Evolutionary conservation across 2,329 filamentous ascomycete genomes (phyloP), one percentile per base, ranked within the genome.

Genomic region (Penicillium paneum): DNA sequence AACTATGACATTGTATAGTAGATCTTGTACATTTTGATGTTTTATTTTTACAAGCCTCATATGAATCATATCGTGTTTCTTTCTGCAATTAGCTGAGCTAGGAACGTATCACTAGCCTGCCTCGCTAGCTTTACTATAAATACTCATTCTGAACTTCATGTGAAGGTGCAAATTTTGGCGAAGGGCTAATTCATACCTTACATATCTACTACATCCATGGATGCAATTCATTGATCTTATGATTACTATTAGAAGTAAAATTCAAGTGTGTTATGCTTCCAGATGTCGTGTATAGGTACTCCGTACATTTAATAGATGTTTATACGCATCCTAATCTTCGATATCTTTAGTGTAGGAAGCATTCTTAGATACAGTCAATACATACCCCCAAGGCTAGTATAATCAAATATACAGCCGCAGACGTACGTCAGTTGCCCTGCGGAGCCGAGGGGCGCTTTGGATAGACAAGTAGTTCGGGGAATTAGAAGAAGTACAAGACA

Each of bases 1-100:
- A 75, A 55, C 55, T 74, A 56, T 74, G 62, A 63, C 19, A 21
- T 34, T 60, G 52, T 58, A 58, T 46, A 58, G 44, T 58, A 60
- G 11, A 54, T 24, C 17, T 38, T 38, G 35, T 40, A 47, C 26
- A 64, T 50, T 55, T 54, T 48, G 31, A 36, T 17, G 26, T 8
- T 17, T n/a, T 8, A 8, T 15, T 8, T 17, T 19, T 15, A 15
- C 7, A 3, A 32, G 13, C 12, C 12, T 19, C 12, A 44, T 31
- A 31, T 24, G 29, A 24, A 44, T 34, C 29, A 32, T 44, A 17
- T 34, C 3, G 28, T 8, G 12, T 31, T 31, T 29, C 5, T 10
- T 24, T 12, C 31, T 11, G 29, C 29, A 5, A 34, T 34, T 34
- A 7, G 13, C 31, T 29, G 28, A 32, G 31, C 13, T 15, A 15